These are phyloP conservation scores for Xylaria sp. DNA, from an alignment of 2,329 filamentous ascomycete species.

Conservation along the genomic window DNA sequence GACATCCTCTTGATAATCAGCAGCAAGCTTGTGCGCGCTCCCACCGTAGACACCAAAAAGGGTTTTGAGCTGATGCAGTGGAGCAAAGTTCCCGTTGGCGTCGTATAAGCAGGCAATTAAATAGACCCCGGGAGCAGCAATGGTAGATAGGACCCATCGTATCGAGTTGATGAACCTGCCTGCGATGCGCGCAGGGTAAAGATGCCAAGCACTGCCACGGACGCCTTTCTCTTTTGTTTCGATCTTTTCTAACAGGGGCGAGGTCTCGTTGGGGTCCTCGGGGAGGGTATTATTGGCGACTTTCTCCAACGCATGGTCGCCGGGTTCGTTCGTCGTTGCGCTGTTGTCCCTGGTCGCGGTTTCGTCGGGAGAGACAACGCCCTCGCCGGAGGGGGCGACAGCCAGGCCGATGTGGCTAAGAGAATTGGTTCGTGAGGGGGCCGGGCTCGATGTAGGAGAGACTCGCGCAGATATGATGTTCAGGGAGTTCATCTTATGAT, in stretches of 20 bases:
- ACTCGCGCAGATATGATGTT: conserved; percentile 92
- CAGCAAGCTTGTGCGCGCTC: conserved; percentile 61
- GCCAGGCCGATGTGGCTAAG: conserved; percentile 64
- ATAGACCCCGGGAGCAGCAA: conserved; percentile 84
- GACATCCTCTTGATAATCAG: conserved; percentile 51
- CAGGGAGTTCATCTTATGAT: conserved; percentile 90
- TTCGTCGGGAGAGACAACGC: conserved; percentile 49
- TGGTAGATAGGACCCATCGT: conserved; percentile 79
- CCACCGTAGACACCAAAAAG: conserved; percentile 64
- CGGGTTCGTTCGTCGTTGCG: conserved; percentile 49
- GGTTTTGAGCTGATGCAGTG: conserved; percentile 77
- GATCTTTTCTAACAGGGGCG: conserved; percentile 68
- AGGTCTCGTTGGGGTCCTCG: conserved; percentile 69
- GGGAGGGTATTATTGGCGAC: conserved; percentile 42
- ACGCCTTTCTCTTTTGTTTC: conserved; percentile 50
- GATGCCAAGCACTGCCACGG: conserved; percentile 62
- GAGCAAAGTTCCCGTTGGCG: conserved; percentile 80
- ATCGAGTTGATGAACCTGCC: conserved; percentile 79
- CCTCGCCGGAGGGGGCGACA: conserved; percentile 55
- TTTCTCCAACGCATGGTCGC: conserved; percentile 52
- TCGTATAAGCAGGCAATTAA: conserved; percentile 86
- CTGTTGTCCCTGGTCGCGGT: conserved; percentile 45
- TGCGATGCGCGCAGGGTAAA: conserved; percentile 75
- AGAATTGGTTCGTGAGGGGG: conserved; percentile 70
- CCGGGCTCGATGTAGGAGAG: conserved; percentile 68